Base-by-base conservation (phyloP, 2,329 filamentous ascomycete genomes). In the Aspergillus thermomutatus region DNA sequence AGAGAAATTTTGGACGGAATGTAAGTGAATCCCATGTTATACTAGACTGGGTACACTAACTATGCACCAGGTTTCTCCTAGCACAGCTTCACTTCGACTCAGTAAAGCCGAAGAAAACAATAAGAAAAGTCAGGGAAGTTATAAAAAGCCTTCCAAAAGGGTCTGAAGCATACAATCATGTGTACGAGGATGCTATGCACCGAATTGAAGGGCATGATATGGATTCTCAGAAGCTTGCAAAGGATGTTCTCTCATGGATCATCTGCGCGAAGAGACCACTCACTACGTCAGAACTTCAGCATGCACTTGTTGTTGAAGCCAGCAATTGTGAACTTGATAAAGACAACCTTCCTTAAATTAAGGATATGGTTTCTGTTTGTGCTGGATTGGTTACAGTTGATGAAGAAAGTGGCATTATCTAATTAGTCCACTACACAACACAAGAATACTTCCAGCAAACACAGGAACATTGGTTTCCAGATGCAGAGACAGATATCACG, bases 171-270 rank as follows among this genome's bases (percentile, higher is more conserved):
- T 75, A 77, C 17, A 64, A 77, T 17, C 4, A 60, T 10, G 74
- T 75, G 0, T 84, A 84, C 49, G 55, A 70, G 0, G 58, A 74
- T 0, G 73, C 75, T 0, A 77, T 83, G 65, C 41, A 74, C 2
- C 66, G 79, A 21, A 80, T 83, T 27, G 50, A 73, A n/a, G 56
- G 61, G 0, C 79, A 82, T 49, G 9, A 61, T 0, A 1, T 51
- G 1, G 72, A 69, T 3, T 59, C 70, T 9, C 40, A 46, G n/a
- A 54, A 70, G 0, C 65, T 80, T 41, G 80, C 80, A 0, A 75
- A 69, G 6, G 54, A 73, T 19, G 65, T 70, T 2, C 54, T 82
- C 0, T 66, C 66, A 0, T 82, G 77, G 79, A 73, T 82, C 9
- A 69, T 66, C 0, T 77, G 56, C 40, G 69, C 76, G 0, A 71